phyloP scores from a whole-genome alignment of 768 basidiomycete genomes.

The Leccinum subtestaceum region DNA sequence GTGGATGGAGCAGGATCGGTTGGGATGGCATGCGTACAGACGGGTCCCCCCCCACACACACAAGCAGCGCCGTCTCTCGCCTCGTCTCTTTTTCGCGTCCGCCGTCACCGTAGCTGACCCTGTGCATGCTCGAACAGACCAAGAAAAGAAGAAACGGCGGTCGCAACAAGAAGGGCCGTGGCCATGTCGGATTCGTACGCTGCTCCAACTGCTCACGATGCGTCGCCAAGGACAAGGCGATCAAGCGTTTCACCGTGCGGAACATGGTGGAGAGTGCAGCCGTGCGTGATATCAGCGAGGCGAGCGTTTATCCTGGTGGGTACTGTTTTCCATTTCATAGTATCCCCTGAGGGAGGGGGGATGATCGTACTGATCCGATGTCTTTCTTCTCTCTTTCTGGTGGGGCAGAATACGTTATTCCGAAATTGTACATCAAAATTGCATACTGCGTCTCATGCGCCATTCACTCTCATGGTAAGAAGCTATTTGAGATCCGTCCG shows the following conservation, averaged over 20 bases:
- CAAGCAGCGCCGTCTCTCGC: not conserved
- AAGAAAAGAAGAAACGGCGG: slow-evolving; percentile 99
- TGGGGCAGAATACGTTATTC: slow-evolving; percentile 82
- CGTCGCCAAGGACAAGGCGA: slow-evolving; percentile 98
- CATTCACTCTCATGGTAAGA: slow-evolving; percentile 95
- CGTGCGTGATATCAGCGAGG: slow-evolving; percentile 95
- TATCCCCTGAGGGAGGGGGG: not conserved
- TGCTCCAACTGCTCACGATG: slow-evolving; percentile 99
- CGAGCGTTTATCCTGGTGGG: slow-evolving; percentile 87
- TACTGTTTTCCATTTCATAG: slow-evolving; percentile 7
- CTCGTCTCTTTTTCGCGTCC: not conserved
- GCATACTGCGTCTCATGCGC: slow-evolving; percentile 99
- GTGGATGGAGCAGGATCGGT: slow-evolving; percentile 12
- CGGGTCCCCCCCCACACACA: not conserved
- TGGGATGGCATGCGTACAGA: slow-evolving; percentile 5
- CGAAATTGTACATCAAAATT: slow-evolving; percentile 98
- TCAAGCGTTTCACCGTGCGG: slow-evolving; percentile 98
- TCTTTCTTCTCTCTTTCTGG: not conserved
- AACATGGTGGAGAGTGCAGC: slow-evolving; percentile 99
- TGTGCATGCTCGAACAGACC: slow-evolving; percentile 51
- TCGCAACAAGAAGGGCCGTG: slow-evolving; percentile 99
- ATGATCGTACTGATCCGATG: not conserved
- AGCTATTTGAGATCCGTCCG: not conserved
- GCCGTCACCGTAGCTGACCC: slow-evolving; percentile 1
- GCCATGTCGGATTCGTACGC: slow-evolving; percentile 90